A percentile compares a stretch with the other conserved stretches of the same genome.
These are phyloP conservation scores for Kwoniella botswanensis DNA, from an alignment of 768 basidiomycete species.

Conservation along the genomic window DNA sequence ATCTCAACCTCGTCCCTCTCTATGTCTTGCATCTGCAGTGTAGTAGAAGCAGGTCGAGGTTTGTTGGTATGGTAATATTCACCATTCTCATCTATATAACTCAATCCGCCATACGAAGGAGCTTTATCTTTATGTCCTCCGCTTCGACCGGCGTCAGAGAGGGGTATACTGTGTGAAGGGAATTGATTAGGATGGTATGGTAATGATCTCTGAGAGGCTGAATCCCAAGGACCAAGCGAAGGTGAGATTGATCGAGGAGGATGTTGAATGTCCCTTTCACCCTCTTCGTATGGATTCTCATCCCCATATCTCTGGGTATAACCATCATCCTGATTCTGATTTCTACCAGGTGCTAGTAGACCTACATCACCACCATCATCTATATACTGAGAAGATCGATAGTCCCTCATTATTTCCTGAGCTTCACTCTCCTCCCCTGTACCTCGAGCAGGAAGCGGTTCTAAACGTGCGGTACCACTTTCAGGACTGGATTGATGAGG, in stretches of 20 bases:
- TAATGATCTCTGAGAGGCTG: slow-evolving; percentile 47
- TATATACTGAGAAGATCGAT: slow-evolving; percentile 1
- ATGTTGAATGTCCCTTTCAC: neutral
- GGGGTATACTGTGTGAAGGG: neutral
- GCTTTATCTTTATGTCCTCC: slow-evolving; percentile 8
- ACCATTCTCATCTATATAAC: slow-evolving; percentile 51
- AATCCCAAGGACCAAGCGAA: slow-evolving; percentile 54
- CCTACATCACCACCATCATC: slow-evolving; percentile 18
- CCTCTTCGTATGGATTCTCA: slow-evolving; percentile 27
- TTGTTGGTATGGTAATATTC: slow-evolving; percentile 37
- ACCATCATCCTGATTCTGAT: neutral
- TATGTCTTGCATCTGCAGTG: neutral
- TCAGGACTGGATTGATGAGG: slow-evolving; percentile 17
- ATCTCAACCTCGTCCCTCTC: slow-evolving; percentile 37
- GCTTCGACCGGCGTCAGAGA: neutral
- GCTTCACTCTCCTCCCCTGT: neutral
- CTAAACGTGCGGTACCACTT: slow-evolving; percentile 16
- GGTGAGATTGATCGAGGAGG: slow-evolving; percentile 23
- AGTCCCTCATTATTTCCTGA: slow-evolving; percentile 13
- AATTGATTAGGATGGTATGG: slow-evolving; percentile 12
- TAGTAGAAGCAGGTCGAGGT: slow-evolving; percentile 30
- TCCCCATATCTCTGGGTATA: slow-evolving; percentile 9
- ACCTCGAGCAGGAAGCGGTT: neutral
- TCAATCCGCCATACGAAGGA: slow-evolving; percentile 35
- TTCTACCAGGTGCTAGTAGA: neutral